Evolutionary conservation across 2,329 filamentous ascomycete species (phyloP), one percentile per base, ranked within the genome.

Genomic region (Arthrobotrys megalospora): DNA sequence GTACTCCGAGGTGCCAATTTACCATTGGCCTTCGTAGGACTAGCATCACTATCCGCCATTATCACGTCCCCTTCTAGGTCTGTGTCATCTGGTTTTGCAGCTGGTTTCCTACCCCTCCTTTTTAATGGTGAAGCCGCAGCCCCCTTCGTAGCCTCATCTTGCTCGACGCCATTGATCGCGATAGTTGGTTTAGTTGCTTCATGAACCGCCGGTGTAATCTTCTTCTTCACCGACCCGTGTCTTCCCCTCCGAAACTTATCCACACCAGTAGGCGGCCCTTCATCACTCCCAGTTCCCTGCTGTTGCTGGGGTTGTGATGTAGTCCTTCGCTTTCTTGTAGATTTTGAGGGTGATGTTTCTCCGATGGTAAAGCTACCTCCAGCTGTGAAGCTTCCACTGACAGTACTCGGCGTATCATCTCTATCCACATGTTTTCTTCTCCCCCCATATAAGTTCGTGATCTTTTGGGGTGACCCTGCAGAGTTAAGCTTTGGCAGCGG

Each of bases 11-110:
- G 58, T 11, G 41, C 66, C 34, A 68, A 24, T 36, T 80, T 65
- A 32, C 65, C 43, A 11, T 19, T 47, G 24, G 24, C n/a, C 6
- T 32, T 55, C 21, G 67, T 52, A 8, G 75, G 32, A 16, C 47
- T 68, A 48, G 71, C 76, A 50, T 65, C 77, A 10, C 78, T 77
- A 65, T 80, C 80, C 8, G 16, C 55, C 58, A 63, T 79, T 5
- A 81, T 79, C 47, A 81, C 76, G 68, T 81, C 80, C 21, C 78
- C 80, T 32, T 77, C 73, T 14, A 71, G 24, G 16, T 77, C 73
- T 34, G 73, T 77, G 43, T 77, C 73, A 14, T 77, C 73, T 43
- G 19, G 66, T 45, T 64, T 69, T 41, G 55, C 36, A 24, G 19
- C 55, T 5, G 52, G 41, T 41, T 71, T 77, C 52, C 67, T 60